phyloP scores from a whole-genome alignment of 768 basidiomycete species.

The Serendipita sp. region DNA sequence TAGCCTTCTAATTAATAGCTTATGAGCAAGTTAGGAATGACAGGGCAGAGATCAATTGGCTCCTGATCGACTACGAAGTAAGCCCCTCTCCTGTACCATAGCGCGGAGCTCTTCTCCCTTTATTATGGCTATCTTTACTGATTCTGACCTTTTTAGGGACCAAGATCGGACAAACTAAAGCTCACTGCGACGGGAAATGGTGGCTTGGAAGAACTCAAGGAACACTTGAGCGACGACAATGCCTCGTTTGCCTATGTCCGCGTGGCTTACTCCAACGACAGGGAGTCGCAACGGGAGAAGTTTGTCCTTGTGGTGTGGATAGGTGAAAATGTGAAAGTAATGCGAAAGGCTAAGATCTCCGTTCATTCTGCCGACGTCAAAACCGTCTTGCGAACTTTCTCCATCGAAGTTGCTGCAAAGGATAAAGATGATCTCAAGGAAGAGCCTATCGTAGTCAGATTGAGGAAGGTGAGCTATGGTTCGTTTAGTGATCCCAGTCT shows the following conservation, averaged over 20 bases:
- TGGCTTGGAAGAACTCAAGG: conserved; percentile 61
- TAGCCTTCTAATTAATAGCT: conserved; percentile 29
- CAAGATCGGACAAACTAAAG: conserved; percentile 64
- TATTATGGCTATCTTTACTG: neutral
- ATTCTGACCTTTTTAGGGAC: conserved; percentile 27
- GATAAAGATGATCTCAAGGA: conserved; percentile 75
- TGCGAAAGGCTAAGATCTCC: conserved; percentile 90
- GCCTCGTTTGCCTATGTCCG: conserved; percentile 78
- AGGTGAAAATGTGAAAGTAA: conserved; percentile 65
- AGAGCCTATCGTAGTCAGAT: conserved; percentile 63
- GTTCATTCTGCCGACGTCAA: conserved; percentile 87
- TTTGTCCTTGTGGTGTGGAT: conserved; percentile 79
- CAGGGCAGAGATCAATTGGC: conserved; percentile 80
- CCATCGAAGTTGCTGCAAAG: conserved; percentile 76
- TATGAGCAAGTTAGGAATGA: conserved; percentile 76
- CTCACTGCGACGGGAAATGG: conserved; percentile 68
- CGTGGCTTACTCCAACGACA: conserved; percentile 73
- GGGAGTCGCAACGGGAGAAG: conserved; percentile 77
- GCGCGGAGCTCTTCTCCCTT: neutral
- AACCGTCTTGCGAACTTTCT: conserved; percentile 42
- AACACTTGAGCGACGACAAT: conserved; percentile 50
- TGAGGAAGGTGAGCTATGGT: conserved; percentile 53
- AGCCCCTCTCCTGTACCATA: conserved; percentile 12
- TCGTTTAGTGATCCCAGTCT: conserved; percentile 13
- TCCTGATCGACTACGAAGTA: conserved; percentile 79